Conservation (phyloP, 768 basidiomycete species). For the Agrocybe pediades region DNA sequence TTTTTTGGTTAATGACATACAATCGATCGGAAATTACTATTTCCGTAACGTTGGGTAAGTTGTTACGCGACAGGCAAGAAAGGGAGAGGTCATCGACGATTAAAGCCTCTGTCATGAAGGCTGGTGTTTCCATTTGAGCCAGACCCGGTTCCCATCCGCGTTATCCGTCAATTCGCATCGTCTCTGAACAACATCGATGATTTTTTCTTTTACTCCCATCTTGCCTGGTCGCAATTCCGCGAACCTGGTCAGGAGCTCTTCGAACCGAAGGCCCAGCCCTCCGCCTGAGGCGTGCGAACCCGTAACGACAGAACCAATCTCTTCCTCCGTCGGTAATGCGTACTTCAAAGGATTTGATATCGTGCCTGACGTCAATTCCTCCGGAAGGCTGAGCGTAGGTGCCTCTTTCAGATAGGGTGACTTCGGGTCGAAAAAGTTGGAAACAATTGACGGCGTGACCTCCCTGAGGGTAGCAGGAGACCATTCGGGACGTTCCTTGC, state of each 20-base stretch:
- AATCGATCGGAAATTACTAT: conserved; percentile 14
- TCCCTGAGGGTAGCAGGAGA: conserved; percentile 62
- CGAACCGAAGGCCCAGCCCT: conserved; percentile 56
- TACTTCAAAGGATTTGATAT: conserved; percentile 36
- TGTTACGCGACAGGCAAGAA: neutral
- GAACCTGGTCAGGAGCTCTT: conserved; percentile 65
- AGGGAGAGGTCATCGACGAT: neutral
- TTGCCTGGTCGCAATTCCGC: conserved; percentile 48
- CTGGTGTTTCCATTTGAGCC: conserved; percentile 61
- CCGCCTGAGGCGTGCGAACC: conserved; percentile 67
- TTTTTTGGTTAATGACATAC: conserved; percentile 10
- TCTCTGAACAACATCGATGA: conserved; percentile 74
- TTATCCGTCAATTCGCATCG: conserved; percentile 64
- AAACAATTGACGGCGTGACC: conserved; percentile 57
- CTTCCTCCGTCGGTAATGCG: conserved; percentile 77
- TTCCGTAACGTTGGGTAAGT: conserved; percentile 9
- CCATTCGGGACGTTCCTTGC: conserved; percentile 64
- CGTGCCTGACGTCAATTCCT: conserved; percentile 27
- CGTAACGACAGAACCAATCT: conserved; percentile 66
- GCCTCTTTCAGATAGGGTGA: conserved; percentile 49
- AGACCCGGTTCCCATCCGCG: conserved; percentile 57
- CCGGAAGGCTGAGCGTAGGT: conserved; percentile 46
- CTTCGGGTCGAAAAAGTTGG: conserved; percentile 65
- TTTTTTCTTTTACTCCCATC: conserved; percentile 72
- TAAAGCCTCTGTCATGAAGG: conserved; percentile 17